These are phyloP conservation scores for Yamadazyma siamensis DNA, from an alignment of 1,139 yeast genomes.

Conservation along the genomic window DNA sequence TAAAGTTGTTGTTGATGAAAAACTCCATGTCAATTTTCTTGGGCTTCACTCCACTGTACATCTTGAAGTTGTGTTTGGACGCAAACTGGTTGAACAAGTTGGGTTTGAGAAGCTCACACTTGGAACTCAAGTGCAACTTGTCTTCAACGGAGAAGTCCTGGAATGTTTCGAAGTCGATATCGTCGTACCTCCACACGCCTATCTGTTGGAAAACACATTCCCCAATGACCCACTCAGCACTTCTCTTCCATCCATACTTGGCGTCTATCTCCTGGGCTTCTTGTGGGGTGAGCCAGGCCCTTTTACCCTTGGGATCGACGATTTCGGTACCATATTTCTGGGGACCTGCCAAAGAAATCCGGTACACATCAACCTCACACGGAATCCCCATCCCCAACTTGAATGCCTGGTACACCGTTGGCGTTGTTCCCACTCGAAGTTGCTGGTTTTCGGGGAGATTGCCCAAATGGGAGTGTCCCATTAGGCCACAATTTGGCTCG, in stretches of 20 bases:
- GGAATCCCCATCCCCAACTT: constrained; percentile 71
- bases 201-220: constrained; percentile 76
- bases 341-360: constrained; percentile 72
- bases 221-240: constrained; percentile 63
- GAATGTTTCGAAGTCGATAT: constrained; percentile 22
- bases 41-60: constrained; percentile 21
- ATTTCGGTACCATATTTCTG: constrained; percentile 51
- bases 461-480: constrained; percentile 50
- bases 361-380: constrained; percentile 62
- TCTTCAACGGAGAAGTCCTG: constrained; percentile 18
- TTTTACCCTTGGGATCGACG: constrained; percentile 64
- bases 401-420: constrained; percentile 60
- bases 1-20: constrained; percentile 61
- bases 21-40: constrained; percentile 47
- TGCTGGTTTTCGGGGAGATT: constrained; percentile 51
- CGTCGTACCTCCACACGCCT: constrained; percentile 64
- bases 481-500: constrained; percentile 74
- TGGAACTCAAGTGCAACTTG: constrained; percentile 31
- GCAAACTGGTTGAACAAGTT: constrained; percentile 29
- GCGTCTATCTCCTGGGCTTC: constrained; percentile 43
- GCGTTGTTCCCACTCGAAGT: constrained; percentile 63
- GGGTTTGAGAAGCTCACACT: constrained; percentile 28
- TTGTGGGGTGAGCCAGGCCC: constrained; percentile 63
- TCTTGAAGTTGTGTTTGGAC: constrained; percentile 18
- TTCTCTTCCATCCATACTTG: constrained; percentile 69